These are phyloP conservation scores for Jatropha curcas DNA, from an alignment of 345 rosid genomes.

Conservation along the genomic window DNA sequence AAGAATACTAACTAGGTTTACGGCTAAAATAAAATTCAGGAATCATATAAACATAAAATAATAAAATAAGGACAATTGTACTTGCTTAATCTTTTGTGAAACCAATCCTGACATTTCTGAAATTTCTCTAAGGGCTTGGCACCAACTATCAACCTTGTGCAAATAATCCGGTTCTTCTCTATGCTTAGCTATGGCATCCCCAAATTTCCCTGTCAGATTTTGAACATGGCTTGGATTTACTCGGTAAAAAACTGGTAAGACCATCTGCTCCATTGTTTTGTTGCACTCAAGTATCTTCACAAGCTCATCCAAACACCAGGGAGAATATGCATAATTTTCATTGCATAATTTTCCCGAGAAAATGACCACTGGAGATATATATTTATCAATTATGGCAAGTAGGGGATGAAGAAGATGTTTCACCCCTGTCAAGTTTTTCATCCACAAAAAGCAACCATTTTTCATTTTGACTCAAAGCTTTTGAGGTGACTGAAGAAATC, in stretches of 20 bases:
- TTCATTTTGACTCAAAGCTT: background rate
- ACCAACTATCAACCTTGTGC: no score
- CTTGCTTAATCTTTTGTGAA: no score
- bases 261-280: background rate
- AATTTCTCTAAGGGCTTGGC: no score
- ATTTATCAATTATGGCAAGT: background rate
- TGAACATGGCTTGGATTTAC: background rate
- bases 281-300: conserved; percentile 12
- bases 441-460: background rate
- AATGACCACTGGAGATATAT: conserved; percentile 1
- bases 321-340: conserved; percentile 9
- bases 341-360: no score
- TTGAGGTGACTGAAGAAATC: background rate
- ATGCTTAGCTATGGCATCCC: background rate
- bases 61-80: no score
- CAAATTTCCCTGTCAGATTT: background rate
- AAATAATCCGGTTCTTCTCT: background rate
- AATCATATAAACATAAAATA: no score
- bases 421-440: conserved; percentile 5
- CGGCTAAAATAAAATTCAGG: no score
- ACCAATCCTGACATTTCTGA: no score
- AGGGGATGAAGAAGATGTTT: background rate
- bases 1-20: no score
- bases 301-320: conserved; percentile 18
- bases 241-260: background rate